Evolutionary conservation across 306 rosid genomes (phyloP).

Genomic region (Ochetophila trinervis): DNA sequence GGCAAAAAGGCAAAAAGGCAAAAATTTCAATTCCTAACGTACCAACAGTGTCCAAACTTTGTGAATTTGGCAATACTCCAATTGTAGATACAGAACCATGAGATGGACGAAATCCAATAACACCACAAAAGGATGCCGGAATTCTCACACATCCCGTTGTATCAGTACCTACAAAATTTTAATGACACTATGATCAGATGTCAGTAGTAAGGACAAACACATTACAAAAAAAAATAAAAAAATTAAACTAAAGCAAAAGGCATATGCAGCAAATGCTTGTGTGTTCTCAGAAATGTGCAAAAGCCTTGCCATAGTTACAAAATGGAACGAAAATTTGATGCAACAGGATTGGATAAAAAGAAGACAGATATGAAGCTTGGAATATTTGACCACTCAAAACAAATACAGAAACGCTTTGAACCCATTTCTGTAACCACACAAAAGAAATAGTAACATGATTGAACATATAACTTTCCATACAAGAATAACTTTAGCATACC

Average conservation of each 20-base stretch:
- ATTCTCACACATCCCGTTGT: constrained; percentile 79
- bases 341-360: background rate
- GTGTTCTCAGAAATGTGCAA: background rate
- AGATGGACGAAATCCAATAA: constrained; percentile 77
- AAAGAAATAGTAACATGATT: background rate
- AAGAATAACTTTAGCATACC: constrained; percentile 36
- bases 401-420: background rate
- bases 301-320: background rate
- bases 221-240: too few species aligned
- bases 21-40: constrained; percentile 28
- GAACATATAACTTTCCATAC: background rate
- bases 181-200: constrained; percentile 14
- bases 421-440: too few species aligned
- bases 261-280: background rate
- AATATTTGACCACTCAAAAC: background rate
- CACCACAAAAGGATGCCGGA: constrained; percentile 78
- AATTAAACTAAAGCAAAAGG: too few species aligned
- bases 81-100: constrained; percentile 65
- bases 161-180: constrained; percentile 60
- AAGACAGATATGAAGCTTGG: background rate
- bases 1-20: too few species aligned
- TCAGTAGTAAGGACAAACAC: background rate
- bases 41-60: constrained; percentile 82
- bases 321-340: background rate
- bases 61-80: constrained; percentile 73